These are phyloP conservation scores for Vigna radiata DNA, from an alignment of 306 rosid genomes.

Conservation along the genomic window DNA sequence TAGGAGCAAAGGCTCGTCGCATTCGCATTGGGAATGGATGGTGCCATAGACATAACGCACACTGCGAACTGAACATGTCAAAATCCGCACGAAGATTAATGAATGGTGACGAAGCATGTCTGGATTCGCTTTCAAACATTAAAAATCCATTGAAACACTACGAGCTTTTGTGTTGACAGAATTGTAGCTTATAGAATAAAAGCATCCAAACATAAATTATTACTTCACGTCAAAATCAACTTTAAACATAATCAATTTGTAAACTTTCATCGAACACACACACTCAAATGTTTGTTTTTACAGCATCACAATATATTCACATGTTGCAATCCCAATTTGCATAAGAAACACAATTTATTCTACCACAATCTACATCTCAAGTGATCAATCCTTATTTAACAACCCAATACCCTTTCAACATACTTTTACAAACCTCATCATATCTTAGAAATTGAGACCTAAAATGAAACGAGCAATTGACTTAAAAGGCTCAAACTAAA, in stretches of 20 bases:
- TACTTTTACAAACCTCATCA: conserved; percentile 16
- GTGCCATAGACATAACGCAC: background rate
- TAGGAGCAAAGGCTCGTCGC: conserved; percentile 57
- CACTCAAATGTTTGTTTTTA: background rate
- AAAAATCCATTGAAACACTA: background rate
- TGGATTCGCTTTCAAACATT: background rate
- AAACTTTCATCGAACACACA: background rate
- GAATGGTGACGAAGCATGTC: conserved; percentile 4
- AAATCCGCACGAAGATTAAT: background rate
- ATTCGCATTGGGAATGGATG: conserved; percentile 26
- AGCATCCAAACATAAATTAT: background rate
- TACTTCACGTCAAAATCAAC: background rate
- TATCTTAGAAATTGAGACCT: background rate
- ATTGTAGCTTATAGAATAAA: background rate
- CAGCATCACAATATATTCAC: background rate
- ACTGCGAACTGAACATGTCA: conserved; percentile 21
- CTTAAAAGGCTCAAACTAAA: conserved; percentile 2
- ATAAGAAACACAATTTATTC: background rate
- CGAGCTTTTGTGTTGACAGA: background rate
- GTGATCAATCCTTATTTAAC: conserved; percentile 5
- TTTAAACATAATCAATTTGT: background rate
- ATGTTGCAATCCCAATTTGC: background rate
- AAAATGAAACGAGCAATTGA: background rate
- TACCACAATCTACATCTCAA: background rate
- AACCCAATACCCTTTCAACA: conserved; percentile 1